phyloP scores from a whole-genome alignment of 78 protist species.

The Anaeramoeba ignava region DNA sequence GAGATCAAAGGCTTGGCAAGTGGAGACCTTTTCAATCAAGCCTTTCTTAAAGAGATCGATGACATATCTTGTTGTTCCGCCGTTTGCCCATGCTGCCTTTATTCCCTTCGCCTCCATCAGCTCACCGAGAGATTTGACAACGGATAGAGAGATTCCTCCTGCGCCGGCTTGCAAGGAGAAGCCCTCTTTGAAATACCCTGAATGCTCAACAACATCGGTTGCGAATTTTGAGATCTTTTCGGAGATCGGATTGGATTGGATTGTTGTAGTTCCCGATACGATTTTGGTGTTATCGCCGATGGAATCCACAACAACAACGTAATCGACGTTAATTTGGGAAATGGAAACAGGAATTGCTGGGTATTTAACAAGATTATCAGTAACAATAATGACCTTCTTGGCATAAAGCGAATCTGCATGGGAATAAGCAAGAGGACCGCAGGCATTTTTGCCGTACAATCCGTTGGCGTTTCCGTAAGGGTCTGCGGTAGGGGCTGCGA shows the following conservation, averaged over 20 bases:
- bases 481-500: slow-evolving; percentile 18
- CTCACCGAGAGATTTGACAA: neutral
- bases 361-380: slow-evolving; percentile 9
- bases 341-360: slow-evolving; percentile 23
- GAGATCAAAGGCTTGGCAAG: slow-evolving; percentile 22
- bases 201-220: neutral
- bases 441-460: neutral
- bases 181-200: slow-evolving; percentile 1
- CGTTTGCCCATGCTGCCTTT: slow-evolving; percentile 15
- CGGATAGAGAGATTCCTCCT: slow-evolving; percentile 16
- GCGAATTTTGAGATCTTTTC: neutral
- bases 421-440: slow-evolving; percentile 18
- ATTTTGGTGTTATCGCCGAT: slow-evolving; percentile 16
- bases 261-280: neutral
- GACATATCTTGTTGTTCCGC: slow-evolving; percentile 14
- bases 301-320: slow-evolving; percentile 10
- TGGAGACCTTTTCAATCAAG: slow-evolving; percentile 13
- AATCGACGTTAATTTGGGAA: slow-evolving; percentile 5
- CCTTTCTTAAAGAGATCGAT: slow-evolving; percentile 16
- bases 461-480: slow-evolving; percentile 12
- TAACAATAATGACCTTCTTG: slow-evolving; percentile 21
- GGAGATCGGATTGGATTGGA: neutral
- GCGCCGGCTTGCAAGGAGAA: slow-evolving; percentile 23
- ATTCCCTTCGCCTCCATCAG: neutral
- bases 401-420: slow-evolving; percentile 3